phyloP scores from a whole-genome alignment of 2,329 filamentous ascomycete species.

The Talaromyces albobiverticillius region DNA sequence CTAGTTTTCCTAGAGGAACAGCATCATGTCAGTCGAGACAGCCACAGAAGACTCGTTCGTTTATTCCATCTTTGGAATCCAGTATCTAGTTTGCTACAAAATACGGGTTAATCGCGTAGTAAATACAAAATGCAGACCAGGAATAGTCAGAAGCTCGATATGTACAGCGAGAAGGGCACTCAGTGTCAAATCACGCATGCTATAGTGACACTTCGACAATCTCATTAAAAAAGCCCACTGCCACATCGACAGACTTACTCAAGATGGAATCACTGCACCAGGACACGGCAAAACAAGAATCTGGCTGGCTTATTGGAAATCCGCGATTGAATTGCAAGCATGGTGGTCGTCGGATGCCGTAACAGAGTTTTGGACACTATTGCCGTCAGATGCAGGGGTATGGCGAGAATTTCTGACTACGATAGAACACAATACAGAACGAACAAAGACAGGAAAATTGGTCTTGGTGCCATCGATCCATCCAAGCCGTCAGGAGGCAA shows the following conservation, averaged over 20 bases:
- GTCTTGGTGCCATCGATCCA: not conserved
- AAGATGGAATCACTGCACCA: not conserved
- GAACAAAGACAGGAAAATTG: conserved; percentile 2
- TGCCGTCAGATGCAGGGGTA: conserved; percentile 15
- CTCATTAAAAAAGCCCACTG: too few species aligned
- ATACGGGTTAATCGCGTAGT: too few species aligned
- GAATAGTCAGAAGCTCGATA: too few species aligned
- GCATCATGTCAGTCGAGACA: too few species aligned
- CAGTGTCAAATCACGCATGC: too few species aligned
- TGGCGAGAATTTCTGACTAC: conserved; percentile 19
- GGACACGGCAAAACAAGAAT: conserved; percentile 21
- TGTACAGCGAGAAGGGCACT: too few species aligned
- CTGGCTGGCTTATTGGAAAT: conserved; percentile 19
- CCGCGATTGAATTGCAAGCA: conserved; percentile 3
- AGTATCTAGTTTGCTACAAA: too few species aligned
- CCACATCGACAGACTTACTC: not conserved
- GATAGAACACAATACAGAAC: conserved; percentile 16
- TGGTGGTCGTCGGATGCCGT: conserved; percentile 18
- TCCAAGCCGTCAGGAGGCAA: not conserved
- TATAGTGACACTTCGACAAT: too few species aligned
- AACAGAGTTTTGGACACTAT: conserved; percentile 15
- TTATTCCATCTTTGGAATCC: too few species aligned
- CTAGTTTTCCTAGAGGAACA: too few species aligned
- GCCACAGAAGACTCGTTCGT: too few species aligned
- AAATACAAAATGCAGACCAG: too few species aligned